Evolutionary conservation across 345 rosid species (phyloP), one percentile per base, ranked within the genome.

Genomic region (Balakata baccata): DNA sequence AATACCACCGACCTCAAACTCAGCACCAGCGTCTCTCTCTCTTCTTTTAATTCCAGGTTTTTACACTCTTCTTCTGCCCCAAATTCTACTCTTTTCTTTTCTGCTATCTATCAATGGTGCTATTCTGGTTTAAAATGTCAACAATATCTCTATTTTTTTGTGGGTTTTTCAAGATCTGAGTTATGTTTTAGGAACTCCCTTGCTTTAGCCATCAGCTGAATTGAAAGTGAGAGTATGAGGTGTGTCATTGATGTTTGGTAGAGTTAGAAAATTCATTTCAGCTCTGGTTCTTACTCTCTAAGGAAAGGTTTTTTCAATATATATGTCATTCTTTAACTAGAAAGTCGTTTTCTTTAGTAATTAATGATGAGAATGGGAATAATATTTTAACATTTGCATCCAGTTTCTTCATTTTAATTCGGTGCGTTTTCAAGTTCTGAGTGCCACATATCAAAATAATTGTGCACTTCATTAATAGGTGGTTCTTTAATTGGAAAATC

Each of bases 21-120:
- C 23, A 54, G 13, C 11, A 13, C 29, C 37, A 69, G 5, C n/a
- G 6, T 56, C 16, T 20, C 29, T 43, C 64, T 22, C 6, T 3
- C 64, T 64, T 39, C 73, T 70, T 46, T 22, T 51, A 70, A 5
- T 43, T 53, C 50, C 23, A 70, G 73, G 73, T 70, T 0, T 9
- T 68, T n/a, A 69, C 23, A 3, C 7, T 68, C 57, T 22, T 8
- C 13, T 23, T 45, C 7, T 6, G 23, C n/a, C 29, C 16, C 16
- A 6, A 43, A 43, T 43, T 43, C 6, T 43, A 16, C 6, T 16
- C 12, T 9, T 17, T 38, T 18, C 11, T 3, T 7, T 3, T n/a
- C 5, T 46, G 20, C 23, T 66, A 17, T 53, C n/a, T 66, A 23
- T 46, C 54, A 12, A 22, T 66, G 53, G 22, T 11, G 64, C 64